These are phyloP conservation scores for Deinandra increscens DNA, from an alignment of 129 eudicot species.

Conservation along the genomic window DNA sequence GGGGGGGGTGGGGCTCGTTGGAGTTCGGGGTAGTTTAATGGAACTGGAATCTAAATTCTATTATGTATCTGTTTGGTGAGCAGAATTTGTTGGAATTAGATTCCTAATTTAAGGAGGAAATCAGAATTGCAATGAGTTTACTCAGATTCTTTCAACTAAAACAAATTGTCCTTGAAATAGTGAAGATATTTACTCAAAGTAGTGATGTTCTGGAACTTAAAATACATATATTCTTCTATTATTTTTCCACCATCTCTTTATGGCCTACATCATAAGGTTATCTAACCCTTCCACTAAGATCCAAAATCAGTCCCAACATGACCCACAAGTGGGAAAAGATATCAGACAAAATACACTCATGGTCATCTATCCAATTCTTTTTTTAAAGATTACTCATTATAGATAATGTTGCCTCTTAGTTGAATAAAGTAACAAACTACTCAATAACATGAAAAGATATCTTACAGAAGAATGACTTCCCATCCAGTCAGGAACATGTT, in stretches of 20 bases:
- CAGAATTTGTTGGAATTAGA: neutral
- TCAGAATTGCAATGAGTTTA: neutral
- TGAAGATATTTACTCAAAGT: no score
- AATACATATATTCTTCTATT: no score
- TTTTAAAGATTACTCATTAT: neutral
- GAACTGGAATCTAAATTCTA: neutral
- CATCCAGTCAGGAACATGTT: constrained; percentile 58
- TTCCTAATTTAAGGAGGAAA: neutral
- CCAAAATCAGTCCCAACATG: constrained; percentile 14
- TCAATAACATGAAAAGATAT: constrained; percentile 7
- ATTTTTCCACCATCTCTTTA: neutral
- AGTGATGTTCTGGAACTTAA: no score
- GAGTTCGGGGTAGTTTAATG: neutral
- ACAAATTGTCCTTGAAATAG: no score
- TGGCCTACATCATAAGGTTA: constrained; percentile 10
- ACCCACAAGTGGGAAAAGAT: constrained; percentile 16
- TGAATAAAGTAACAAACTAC: neutral
- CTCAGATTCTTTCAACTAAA: neutral
- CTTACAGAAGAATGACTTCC: constrained; percentile 42
- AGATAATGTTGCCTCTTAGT: constrained; percentile 7
- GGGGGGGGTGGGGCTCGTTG: no score
- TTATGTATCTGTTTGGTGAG: neutral
- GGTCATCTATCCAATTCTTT: neutral
- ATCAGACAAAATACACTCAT: constrained; percentile 8
- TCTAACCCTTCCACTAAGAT: constrained; percentile 10